These are phyloP conservation scores for Arachis hypogaea DNA, from an alignment of 306 rosid species.

Conservation along the genomic window DNA sequence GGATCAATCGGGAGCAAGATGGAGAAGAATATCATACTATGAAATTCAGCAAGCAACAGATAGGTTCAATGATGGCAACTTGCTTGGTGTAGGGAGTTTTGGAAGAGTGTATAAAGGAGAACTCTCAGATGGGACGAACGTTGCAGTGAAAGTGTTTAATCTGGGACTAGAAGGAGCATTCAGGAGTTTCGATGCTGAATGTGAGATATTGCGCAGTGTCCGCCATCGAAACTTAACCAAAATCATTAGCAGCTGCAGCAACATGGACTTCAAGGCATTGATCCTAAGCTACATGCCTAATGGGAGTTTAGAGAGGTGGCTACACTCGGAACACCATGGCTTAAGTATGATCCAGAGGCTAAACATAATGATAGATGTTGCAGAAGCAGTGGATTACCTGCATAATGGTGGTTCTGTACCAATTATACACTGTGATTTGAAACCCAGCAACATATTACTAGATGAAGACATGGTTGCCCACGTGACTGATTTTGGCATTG, in stretches of 20 bases:
- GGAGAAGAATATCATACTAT: slow-evolving; percentile 6
- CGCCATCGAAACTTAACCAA: slow-evolving; percentile 2
- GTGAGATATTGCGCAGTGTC: slow-evolving; percentile 1
- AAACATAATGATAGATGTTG: slow-evolving; percentile 3
- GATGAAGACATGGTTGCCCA: slow-evolving; percentile 9
- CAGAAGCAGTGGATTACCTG: slow-evolving; percentile 7
- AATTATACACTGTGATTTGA: background rate
- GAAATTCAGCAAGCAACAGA: slow-evolving; percentile 1
- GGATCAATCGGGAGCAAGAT: background rate
- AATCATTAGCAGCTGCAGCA: slow-evolving; percentile 1
- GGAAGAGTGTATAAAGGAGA: background rate
- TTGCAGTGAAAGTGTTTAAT: background rate
- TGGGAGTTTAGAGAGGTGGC: slow-evolving; percentile 6
- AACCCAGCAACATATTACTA: background rate
- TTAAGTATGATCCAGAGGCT: slow-evolving; percentile 6
- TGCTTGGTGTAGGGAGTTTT: background rate
- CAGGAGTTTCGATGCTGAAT: background rate
- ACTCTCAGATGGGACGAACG: background rate
- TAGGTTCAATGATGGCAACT: background rate
- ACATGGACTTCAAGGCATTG: slow-evolving; percentile 11
- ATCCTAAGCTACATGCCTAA: background rate
- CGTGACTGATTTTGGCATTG: slow-evolving; percentile 8
- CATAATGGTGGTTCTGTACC: slow-evolving; percentile 4
- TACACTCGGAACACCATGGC: background rate
- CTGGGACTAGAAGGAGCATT: background rate